phyloP scores from a whole-genome alignment of 2,329 filamentous ascomycete genomes.

The Fusarium burgessii region DNA sequence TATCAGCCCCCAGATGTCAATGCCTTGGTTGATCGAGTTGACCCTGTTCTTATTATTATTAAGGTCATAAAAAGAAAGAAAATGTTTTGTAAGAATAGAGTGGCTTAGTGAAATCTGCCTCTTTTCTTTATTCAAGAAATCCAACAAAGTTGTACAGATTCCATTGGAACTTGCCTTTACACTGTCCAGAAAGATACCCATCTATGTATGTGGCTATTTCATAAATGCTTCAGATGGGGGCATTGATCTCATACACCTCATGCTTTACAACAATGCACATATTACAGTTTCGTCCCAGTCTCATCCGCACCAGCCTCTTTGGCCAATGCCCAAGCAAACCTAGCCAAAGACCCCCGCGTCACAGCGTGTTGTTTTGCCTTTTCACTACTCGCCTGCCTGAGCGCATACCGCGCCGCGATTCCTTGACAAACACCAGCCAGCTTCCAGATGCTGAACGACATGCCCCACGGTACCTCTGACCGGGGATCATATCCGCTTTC shows the following conservation, averaged over 20 bases:
- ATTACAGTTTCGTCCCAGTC: conserved; percentile 46
- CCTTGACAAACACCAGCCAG: conserved; percentile 79
- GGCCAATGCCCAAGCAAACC: conserved; percentile 82
- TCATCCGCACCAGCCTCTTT: conserved; percentile 54
- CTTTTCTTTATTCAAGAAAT: neutral
- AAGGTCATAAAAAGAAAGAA: neutral
- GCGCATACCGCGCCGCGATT: conserved; percentile 88
- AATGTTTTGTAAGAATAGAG: neutral
- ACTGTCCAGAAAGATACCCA: neutral
- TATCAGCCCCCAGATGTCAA: neutral
- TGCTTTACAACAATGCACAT: neutral
- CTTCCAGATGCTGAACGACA: conserved; percentile 72
- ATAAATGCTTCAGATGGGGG: neutral
- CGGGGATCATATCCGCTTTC: conserved; percentile 77
- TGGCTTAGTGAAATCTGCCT: neutral
- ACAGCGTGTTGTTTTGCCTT: conserved; percentile 79
- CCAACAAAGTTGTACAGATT: neutral
- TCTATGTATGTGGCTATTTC: neutral
- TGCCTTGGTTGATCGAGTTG: neutral
- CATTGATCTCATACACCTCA: neutral
- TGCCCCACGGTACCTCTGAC: conserved; percentile 69
- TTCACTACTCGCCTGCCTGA: conserved; percentile 88
- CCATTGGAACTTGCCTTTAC: neutral
- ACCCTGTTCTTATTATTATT: neutral
- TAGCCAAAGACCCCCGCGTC: conserved; percentile 77